Evolutionary conservation across 1,284 basidiomycete species (phyloP).

Genomic region (Leccinum brunneo-olivaceum): DNA sequence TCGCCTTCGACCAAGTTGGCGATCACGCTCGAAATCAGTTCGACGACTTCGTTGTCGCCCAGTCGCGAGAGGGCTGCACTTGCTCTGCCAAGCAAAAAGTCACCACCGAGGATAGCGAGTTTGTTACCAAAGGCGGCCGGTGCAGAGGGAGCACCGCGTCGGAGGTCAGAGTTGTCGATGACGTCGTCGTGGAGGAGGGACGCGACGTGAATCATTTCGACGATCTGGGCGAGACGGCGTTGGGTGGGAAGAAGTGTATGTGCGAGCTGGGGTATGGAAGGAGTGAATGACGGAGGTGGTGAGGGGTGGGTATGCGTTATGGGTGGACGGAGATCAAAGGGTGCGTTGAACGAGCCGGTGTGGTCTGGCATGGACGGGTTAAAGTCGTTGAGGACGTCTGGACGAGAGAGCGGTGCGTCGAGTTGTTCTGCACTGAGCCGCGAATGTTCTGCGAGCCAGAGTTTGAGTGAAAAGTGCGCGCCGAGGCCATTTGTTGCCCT

Average conservation of each 20-base stretch:
- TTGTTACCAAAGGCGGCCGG: slow-evolving; percentile 95
- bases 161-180: slow-evolving; percentile 79
- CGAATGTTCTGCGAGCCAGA: slow-evolving; percentile 40
- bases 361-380: slow-evolving; percentile 76
- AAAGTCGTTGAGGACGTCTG: slow-evolving; percentile 79
- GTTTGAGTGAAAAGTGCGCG: slow-evolving; percentile 43
- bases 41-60: slow-evolving; percentile 85
- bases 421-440: slow-evolving; percentile 43
- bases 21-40: slow-evolving; percentile 88
- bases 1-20: slow-evolving; percentile 97
- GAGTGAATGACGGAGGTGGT: slow-evolving; percentile 33
- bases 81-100: slow-evolving; percentile 91
- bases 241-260: slow-evolving; percentile 72
- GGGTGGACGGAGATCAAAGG: slow-evolving; percentile 41
- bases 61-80: slow-evolving; percentile 84
- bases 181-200: slow-evolving; percentile 95
- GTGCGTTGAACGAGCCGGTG: slow-evolving; percentile 46
- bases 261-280: slow-evolving; percentile 26
- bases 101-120: slow-evolving; percentile 88
- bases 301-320: slow-evolving; percentile 31
- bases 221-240: slow-evolving; percentile 88
- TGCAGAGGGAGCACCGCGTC: slow-evolving; percentile 78
- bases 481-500: slow-evolving; percentile 85
- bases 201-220: slow-evolving; percentile 98
- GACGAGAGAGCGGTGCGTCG: slow-evolving; percentile 64